Evolutionary conservation across 2,329 filamentous ascomycete genomes (phyloP), one percentile per base, ranked within the genome.

Genomic region (Fusarium sp.): DNA sequence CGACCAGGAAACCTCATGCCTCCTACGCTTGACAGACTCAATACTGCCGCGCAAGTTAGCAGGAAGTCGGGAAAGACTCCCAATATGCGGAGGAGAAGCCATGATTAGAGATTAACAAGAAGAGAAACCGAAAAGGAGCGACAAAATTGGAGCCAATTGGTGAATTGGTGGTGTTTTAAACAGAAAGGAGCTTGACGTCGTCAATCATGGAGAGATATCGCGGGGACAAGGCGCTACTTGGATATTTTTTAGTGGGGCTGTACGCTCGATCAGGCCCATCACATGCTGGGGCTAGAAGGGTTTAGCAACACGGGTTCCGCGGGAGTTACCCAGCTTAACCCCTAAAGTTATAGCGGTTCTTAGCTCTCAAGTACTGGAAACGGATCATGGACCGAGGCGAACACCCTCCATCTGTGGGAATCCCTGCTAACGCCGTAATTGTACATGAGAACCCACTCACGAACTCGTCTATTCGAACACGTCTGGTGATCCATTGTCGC

Each of bases 31-130:
- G 75, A 89, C 87, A 67, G 82, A 84, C 69, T 85, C 86, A 76
- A 92, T 86, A 78, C 88, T 86, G 76, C 91, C 90, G 74, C 90
- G 86, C 78, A 93, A 82, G 82, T 90, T 92, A 69, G 91, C 84
- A 72, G 91, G 90, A 79, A 93, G 88, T 76, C 90, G 86, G 72
- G 90, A 92, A 64, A 87, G 89, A 76, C 90, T 90, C 68, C 89
- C 86, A 87, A 91, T 90, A 55, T 68, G 82, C 74, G 67, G 38
- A 57, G 66, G 53, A 58, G 68, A 42, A 58, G 68, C 24, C 68
- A 71, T 71, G 24, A 28, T 44, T 28, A 39, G 45, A 51, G 33
- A 43, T 14, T 18, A 48, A 31, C 7, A 49, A 40, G 64, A 61
- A 17, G 58, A 67, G 42, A 44, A 39, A 53, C 40, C 24, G 49